Evolutionary conservation across 192 early-diverging fungal genomes (phyloP).

Genomic region (Lobosporangium transversale): DNA sequence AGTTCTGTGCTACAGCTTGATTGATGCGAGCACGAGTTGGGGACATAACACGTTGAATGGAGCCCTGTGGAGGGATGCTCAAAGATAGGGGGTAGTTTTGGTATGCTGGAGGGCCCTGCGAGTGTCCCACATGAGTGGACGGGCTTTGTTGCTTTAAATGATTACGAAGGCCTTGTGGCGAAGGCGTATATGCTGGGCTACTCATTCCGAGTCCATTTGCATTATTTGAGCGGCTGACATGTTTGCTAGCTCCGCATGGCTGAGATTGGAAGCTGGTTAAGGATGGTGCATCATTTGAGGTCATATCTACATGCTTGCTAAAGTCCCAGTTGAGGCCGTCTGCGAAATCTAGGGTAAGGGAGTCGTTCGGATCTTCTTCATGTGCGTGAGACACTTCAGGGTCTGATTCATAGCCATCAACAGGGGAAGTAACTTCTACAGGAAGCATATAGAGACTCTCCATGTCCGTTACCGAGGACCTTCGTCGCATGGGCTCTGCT

Average conservation of each 20-base stretch:
- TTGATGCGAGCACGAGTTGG: not conserved
- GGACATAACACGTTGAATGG: not conserved
- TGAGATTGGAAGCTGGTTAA: conserved; percentile 13
- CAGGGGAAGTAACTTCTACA: not conserved
- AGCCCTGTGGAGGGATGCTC: not conserved
- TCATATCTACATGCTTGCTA: conserved; percentile 5
- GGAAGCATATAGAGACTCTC: conserved; percentile 30
- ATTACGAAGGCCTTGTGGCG: conserved; percentile 25
- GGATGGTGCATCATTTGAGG: conserved; percentile 4
- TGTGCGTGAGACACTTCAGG: conserved; percentile 32
- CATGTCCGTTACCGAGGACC: conserved; percentile 39
- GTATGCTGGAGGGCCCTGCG: conserved; percentile 33
- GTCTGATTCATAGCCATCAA: conserved; percentile 49
- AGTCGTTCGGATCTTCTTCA: conserved; percentile 6
- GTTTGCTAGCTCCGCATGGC: not conserved
- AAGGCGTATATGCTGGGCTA: conserved; percentile 5
- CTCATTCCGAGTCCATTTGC: conserved; percentile 17
- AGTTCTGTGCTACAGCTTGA: not conserved
- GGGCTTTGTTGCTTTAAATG: conserved; percentile 18
- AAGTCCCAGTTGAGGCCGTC: conserved; percentile 47
- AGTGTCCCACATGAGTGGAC: conserved; percentile 18
- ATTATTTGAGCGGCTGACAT: conserved; percentile 33
- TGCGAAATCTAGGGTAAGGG: conserved; percentile 30
- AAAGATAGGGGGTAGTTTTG: not conserved
- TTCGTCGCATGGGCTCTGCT: conserved; percentile 14